Percentiles rank a stretch among this genome's conserved stretches.
Conservation (phyloP, 257 asterid species). For the Ilex aquifolium region DNA sequence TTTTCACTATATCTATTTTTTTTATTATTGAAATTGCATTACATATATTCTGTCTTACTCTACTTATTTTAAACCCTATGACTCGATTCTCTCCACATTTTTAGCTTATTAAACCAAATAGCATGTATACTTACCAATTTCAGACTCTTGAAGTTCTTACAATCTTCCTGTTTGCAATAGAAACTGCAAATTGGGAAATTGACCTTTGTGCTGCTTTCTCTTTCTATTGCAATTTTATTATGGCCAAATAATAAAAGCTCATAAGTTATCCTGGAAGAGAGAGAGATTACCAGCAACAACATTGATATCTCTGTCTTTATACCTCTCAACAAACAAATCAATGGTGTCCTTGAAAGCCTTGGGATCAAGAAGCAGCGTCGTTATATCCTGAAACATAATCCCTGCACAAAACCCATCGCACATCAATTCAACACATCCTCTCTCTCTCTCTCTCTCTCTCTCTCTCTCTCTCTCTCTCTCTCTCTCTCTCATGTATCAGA, state of each 20-base stretch:
- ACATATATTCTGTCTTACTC: too few species aligned
- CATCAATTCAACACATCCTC: constrained; percentile 1
- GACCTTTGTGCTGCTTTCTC: background rate
- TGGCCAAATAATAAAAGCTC: background rate
- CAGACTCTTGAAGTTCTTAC: background rate
- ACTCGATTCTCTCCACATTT: too few species aligned
- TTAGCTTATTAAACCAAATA: background rate
- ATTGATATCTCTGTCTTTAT: constrained; percentile 49
- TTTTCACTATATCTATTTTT: too few species aligned
- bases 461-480: background rate
- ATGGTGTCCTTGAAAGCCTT: constrained; percentile 83
- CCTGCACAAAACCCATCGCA: constrained; percentile 31
- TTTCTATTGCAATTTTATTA: background rate
- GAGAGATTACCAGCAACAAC: constrained; percentile 65
- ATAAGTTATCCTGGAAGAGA: background rate
- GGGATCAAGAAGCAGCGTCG: constrained; percentile 82
- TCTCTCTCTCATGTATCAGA: background rate
- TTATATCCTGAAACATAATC: constrained; percentile 89
- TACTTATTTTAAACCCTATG: too few species aligned
- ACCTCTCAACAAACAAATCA: constrained; percentile 90
- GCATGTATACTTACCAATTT: background rate
- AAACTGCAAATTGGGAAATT: background rate
- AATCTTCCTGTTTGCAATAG: background rate
- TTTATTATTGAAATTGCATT: too few species aligned
- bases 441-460: background rate